Evolutionary conservation across 495 filamentous ascomycete genomes (phyloP).

Genomic region (Xylona heveae): DNA sequence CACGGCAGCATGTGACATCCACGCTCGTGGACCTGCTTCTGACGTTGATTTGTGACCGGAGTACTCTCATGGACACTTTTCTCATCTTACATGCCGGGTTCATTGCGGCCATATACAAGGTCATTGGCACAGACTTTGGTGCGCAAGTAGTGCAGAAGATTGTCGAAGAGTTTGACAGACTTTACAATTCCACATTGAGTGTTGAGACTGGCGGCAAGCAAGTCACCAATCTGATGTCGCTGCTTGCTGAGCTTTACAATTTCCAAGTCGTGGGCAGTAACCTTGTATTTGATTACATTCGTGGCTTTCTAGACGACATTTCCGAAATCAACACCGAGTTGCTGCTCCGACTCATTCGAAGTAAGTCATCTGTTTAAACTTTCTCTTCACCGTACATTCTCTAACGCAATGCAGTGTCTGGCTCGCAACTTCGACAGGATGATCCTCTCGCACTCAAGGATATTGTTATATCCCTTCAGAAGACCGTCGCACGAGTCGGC

Average conservation of each 20-base stretch:
- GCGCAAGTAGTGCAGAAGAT: constrained; percentile 61
- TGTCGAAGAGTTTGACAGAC: constrained; percentile 42
- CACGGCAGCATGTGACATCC: constrained; percentile 66
- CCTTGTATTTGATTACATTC: constrained; percentile 77
- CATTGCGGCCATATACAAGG: constrained; percentile 67
- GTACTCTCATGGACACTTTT: constrained; percentile 63
- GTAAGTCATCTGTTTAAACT: constrained; percentile 15
- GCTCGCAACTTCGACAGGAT: constrained; percentile 68
- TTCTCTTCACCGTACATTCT: constrained; percentile 1
- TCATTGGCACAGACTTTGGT: constrained; percentile 71
- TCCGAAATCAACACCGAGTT: constrained; percentile 86
- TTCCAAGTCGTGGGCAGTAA: constrained; percentile 71
- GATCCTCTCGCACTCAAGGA: constrained; percentile 83
- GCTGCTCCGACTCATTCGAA: constrained; percentile 62
- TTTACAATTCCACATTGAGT: constrained; percentile 22
- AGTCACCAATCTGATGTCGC: constrained; percentile 54
- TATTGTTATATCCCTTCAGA: constrained; percentile 63
- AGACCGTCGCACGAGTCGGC: constrained; percentile 39
- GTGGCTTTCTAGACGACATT: constrained; percentile 47
- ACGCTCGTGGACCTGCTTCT: constrained; percentile 55
- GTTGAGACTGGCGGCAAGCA: constrained; percentile 35
- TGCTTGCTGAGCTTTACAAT: constrained; percentile 75
- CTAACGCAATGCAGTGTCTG: constrained; percentile 25
- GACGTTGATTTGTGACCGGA: constrained; percentile 51
- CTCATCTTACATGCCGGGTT: constrained; percentile 83